Conservation (phyloP, 257 asterid genomes). For the Eucommia ulmoides region DNA sequence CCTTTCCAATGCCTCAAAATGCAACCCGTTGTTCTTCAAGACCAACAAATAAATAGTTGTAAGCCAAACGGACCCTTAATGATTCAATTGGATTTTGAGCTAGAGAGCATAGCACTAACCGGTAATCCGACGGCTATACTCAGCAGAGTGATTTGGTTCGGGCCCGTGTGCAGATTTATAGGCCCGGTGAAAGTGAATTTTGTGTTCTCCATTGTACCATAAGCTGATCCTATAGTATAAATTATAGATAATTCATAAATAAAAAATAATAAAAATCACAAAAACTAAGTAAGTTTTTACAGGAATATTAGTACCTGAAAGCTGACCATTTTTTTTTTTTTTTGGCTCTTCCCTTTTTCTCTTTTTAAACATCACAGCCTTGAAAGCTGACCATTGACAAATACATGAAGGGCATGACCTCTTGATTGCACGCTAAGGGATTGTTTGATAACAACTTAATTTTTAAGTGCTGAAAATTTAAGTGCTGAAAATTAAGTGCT, state of each 20-base stretch:
- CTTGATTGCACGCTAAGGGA: conserved; percentile 35
- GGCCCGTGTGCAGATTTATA: conserved; percentile 30
- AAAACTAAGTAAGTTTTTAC: not conserved
- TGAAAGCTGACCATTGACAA: conserved; percentile 16
- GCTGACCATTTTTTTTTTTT: conserved; percentile 24
- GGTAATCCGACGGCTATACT: conserved; percentile 63
- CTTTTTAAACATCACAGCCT: no score
- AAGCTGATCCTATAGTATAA: conserved; percentile 34
- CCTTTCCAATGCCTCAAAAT: conserved; percentile 45
- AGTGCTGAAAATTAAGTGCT: no score
- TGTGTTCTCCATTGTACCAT: conserved; percentile 30
- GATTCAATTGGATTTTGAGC: not conserved
- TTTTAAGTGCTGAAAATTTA: no score
- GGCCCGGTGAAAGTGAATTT: conserved; percentile 32
- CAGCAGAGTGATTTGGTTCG: conserved; percentile 37
- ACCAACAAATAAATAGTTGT: not conserved
- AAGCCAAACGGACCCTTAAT: not conserved
- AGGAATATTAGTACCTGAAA: conserved; percentile 25
- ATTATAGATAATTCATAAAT: not conserved
- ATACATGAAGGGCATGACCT: conserved; percentile 51
- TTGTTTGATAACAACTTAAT: no score
- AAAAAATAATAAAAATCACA: not conserved
- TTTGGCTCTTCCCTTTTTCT: no score
- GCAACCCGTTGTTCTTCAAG: conserved; percentile 42
- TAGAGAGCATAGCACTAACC: conserved; percentile 22